These are phyloP conservation scores for Bodo saltans DNA, from an alignment of 78 protist species.

Conservation along the genomic window DNA sequence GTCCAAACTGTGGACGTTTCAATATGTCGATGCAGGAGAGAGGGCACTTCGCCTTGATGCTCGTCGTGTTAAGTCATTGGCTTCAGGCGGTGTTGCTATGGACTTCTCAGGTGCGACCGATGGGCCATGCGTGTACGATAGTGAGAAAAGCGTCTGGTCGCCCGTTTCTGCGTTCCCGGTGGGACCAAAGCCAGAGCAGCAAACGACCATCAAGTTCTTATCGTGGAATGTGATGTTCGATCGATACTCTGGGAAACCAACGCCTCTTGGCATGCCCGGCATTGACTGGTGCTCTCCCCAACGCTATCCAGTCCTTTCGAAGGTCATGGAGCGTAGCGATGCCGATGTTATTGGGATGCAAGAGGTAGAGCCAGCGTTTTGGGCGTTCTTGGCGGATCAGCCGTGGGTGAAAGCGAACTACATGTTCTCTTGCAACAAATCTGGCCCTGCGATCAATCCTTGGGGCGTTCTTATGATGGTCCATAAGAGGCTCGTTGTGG, in stretches of 20 bases:
- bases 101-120: too few species aligned
- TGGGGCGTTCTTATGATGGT: neutral
- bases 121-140: too few species aligned
- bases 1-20: too few species aligned
- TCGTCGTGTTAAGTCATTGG: too few species aligned
- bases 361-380: neutral
- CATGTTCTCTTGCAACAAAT: neutral
- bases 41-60: too few species aligned
- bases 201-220: neutral
- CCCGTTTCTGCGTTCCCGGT: too few species aligned
- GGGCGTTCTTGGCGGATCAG: neutral
- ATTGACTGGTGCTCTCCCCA: neutral
- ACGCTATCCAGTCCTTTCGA: neutral
- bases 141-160: too few species aligned
- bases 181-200: too few species aligned
- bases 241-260: neutral
- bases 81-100: too few species aligned
- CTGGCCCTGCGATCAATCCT: neutral
- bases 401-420: neutral
- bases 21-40: too few species aligned
- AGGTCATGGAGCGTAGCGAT: neutral
- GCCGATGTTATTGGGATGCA: neutral
- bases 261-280: neutral
- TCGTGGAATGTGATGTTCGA: neutral
- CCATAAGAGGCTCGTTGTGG: neutral